Percentiles rank a stretch among this genome's conserved stretches.
Evolutionary conservation across 148 eudicot genomes (phyloP).

Genomic region (Dysphania ambrosioides): DNA sequence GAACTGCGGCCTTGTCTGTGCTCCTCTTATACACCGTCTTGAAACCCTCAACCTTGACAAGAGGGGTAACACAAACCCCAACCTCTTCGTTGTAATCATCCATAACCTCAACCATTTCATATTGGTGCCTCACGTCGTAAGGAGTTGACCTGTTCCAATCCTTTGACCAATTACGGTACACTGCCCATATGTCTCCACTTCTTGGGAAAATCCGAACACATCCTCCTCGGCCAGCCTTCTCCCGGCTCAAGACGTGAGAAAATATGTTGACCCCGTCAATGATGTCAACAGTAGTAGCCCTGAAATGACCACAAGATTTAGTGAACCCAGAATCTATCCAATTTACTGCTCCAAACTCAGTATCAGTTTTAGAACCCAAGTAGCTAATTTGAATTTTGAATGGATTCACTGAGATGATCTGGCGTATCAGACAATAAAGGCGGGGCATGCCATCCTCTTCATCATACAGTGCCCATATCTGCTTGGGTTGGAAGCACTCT

Average conservation of each 20-base stretch:
- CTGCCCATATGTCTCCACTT: constrained; percentile 91
- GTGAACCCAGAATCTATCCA: constrained; percentile 86
- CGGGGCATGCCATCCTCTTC: constrained; percentile 99
- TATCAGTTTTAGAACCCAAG: constrained; percentile 79
- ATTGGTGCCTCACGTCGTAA: constrained; percentile 72
- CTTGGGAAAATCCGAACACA: constrained; percentile 78
- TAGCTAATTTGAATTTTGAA: constrained; percentile 81
- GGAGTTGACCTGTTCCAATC: constrained; percentile 83
- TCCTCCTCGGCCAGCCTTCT: constrained; percentile 90
- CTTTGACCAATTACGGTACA: constrained; percentile 84
- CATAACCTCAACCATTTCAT: constrained; percentile 92
- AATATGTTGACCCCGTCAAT: constrained; percentile 91
- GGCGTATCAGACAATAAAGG: constrained; percentile 85
- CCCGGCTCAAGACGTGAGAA: constrained; percentile 69
- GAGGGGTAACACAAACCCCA: constrained; percentile 66
- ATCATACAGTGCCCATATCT: constrained; percentile 97
- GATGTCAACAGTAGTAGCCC: constrained; percentile 63
- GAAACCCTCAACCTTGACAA: constrained; percentile 66
- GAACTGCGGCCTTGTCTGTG: constrained; percentile 40
- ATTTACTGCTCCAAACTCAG: constrained; percentile 73
- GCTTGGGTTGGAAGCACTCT: constrained; percentile 89
- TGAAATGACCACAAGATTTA: constrained; percentile 88
- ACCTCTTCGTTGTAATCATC: constrained; percentile 78
- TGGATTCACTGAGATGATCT: constrained; percentile 69
- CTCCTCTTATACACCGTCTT: constrained; percentile 79